Conservation (phyloP, 805 yeast genomes). For the Saccharomycopsis oosterbeekiorum region DNA sequence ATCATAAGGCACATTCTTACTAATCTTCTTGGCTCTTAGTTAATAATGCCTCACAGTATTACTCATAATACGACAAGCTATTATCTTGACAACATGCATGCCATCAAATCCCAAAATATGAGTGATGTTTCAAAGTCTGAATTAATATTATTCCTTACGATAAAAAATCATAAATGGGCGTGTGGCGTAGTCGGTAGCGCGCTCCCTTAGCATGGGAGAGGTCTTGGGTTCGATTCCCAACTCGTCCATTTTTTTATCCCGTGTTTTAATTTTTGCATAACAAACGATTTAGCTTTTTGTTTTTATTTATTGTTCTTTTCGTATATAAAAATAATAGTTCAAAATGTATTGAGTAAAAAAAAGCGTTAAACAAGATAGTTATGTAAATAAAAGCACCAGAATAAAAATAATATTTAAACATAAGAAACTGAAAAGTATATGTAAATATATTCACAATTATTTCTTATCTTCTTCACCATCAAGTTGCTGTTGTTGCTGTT, state of each 20-base stretch:
- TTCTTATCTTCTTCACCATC: background rate
- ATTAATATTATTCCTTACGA: too few relatives aligned
- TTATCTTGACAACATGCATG: too few relatives aligned
- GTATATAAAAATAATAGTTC: background rate
- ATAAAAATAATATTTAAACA: background rate
- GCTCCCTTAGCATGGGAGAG: slow-evolving; percentile 25
- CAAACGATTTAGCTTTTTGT: too few relatives aligned
- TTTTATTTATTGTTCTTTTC: background rate
- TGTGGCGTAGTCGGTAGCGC: slow-evolving; percentile 82
- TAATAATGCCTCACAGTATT: too few relatives aligned
- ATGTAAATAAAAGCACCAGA: background rate
- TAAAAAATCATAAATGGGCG: slow-evolving; percentile 35
- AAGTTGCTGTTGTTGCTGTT: background rate
- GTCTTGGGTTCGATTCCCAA: slow-evolving; percentile 20
- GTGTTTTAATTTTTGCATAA: too few relatives aligned
- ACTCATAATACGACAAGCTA: too few relatives aligned
- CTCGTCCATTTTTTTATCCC: background rate
- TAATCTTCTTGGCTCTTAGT: too few relatives aligned
- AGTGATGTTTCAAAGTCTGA: too few relatives aligned
- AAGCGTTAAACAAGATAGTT: background rate
- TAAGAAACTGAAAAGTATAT: background rate
- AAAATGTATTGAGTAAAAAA: background rate
- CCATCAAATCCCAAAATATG: too few relatives aligned
- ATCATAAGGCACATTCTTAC: too few relatives aligned
- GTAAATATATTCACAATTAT: background rate